Conservation (phyloP, 2,329 filamentous ascomycete genomes). For the Cladorrhinum sp. region DNA sequence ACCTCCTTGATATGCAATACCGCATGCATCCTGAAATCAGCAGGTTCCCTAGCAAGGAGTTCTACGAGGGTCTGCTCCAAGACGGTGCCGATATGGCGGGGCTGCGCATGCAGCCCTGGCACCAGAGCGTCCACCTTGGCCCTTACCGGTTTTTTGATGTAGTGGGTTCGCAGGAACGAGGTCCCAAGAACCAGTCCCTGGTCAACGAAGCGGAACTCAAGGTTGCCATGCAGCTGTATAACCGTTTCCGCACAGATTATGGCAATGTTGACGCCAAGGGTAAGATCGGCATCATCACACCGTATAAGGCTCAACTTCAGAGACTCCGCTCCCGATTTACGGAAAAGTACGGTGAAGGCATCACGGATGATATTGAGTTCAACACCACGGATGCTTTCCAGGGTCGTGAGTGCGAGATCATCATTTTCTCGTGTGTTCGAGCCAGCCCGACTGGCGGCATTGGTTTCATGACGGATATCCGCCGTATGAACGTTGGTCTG, state of each 20-base stretch:
- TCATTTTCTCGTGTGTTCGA: conserved; percentile 98
- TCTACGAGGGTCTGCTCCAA: conserved; percentile 84
- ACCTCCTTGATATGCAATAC: conserved; percentile 95
- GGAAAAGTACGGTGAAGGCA: conserved; percentile 66
- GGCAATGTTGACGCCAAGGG: conserved; percentile 65
- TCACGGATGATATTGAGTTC: conserved; percentile 84
- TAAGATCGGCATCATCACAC: conserved; percentile 95
- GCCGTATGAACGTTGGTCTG: conserved; percentile 98
- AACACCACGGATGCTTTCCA: conserved; percentile 99
- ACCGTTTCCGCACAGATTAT: conserved; percentile 73
- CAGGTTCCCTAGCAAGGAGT: conserved; percentile 80
- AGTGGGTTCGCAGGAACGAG: conserved; percentile 77
- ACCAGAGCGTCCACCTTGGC: conserved; percentile 73
- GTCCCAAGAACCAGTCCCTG: conserved; percentile 81
- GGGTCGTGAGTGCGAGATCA: conserved; percentile 93
- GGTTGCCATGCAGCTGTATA: conserved; percentile 80
- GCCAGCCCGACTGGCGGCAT: conserved; percentile 91
- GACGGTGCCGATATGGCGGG: conserved; percentile 81
- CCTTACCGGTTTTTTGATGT: conserved; percentile 98
- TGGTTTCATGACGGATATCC: conserved; percentile 96
- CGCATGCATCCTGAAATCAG: conserved; percentile 99
- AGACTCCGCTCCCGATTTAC: conserved; percentile 75
- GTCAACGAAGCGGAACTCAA: conserved; percentile 86
- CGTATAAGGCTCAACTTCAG: conserved; percentile 89
- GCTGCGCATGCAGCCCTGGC: conserved; percentile 79